Evolutionary conservation across 495 filamentous ascomycete species (phyloP).

Genomic region (Aspergillus leporis): DNA sequence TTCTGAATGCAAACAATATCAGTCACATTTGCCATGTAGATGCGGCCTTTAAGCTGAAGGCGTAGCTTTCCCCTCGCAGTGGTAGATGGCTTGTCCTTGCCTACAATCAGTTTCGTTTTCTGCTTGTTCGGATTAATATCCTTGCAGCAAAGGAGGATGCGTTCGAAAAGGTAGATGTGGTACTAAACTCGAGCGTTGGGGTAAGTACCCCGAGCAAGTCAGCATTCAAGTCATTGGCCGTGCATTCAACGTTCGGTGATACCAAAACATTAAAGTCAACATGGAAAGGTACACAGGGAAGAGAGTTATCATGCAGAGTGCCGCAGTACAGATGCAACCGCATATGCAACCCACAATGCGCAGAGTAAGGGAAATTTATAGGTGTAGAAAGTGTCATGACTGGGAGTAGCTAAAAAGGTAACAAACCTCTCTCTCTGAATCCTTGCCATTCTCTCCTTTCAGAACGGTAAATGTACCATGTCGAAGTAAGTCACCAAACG

Average conservation of each 20-base stretch:
- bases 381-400: conserved; percentile 15
- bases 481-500: conserved; percentile 85
- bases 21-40: conserved; percentile 99
- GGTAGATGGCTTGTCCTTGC: conserved; percentile 66
- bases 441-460: conserved; percentile 76
- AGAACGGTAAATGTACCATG: conserved; percentile 93
- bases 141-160: conserved; percentile 96
- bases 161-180: conserved; percentile 95
- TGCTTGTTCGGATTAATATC: conserved; percentile 85
- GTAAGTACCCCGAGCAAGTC: conserved; percentile 27
- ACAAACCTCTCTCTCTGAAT: conserved; percentile 81
- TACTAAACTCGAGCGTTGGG: conserved; percentile 58
- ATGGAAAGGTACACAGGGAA: not conserved
- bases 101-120: conserved; percentile 66
- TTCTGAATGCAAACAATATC: conserved; percentile 82
- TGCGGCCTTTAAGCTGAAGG: conserved; percentile 91
- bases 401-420: conserved; percentile 21
- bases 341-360: conserved; percentile 7
- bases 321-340: not conserved
- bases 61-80: conserved; percentile 75
- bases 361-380: conserved; percentile 7
- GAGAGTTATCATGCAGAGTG: not conserved
- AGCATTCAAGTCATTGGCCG: conserved; percentile 22
- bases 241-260: not conserved
- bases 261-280: not conserved